Evolutionary conservation across 495 filamentous ascomycete genomes (phyloP).

Genomic region (Aspergillus sclerotioniger): DNA sequence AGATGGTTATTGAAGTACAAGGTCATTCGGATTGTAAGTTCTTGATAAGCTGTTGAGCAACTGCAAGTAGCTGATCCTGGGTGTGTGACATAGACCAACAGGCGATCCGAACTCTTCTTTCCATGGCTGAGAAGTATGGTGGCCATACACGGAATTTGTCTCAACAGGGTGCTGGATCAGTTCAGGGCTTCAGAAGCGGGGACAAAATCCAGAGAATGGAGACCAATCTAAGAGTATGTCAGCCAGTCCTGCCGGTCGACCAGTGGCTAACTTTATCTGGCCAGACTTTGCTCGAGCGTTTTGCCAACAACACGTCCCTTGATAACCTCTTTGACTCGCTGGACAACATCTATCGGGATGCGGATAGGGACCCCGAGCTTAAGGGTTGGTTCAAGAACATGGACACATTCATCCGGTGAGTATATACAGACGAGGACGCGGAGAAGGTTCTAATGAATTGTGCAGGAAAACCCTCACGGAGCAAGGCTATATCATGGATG

Average conservation of each 20-base stretch:
- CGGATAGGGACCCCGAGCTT: slow-evolving; percentile 84
- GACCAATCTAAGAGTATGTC: slow-evolving; percentile 70
- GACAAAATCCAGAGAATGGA: slow-evolving; percentile 66
- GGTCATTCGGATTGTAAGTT: slow-evolving; percentile 80
- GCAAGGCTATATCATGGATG: slow-evolving; percentile 87
- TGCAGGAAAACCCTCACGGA: slow-evolving; percentile 70
- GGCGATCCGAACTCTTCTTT: slow-evolving; percentile 81
- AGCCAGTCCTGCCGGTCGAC: neutral
- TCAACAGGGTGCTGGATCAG: slow-evolving; percentile 59
- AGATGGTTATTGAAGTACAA: slow-evolving; percentile 96
- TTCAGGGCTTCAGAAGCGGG: slow-evolving; percentile 66
- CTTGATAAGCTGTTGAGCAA: neutral
- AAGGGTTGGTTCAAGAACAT: slow-evolving; percentile 84
- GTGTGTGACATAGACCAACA: slow-evolving; percentile 63
- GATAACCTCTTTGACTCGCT: slow-evolving; percentile 85
- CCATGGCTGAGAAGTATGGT: slow-evolving; percentile 81
- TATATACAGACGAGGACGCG: neutral
- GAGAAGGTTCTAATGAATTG: slow-evolving; percentile 11
- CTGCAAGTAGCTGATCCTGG: neutral
- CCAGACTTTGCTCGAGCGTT: slow-evolving; percentile 86
- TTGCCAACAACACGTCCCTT: slow-evolving; percentile 88
- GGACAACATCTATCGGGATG: slow-evolving; percentile 85
- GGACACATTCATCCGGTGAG: slow-evolving; percentile 67
- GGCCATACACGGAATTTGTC: slow-evolving; percentile 66
- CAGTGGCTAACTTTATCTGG: slow-evolving; percentile 42